A percentile compares a stretch with the other conserved stretches of the same genome.
phyloP scores from a whole-genome alignment of 1,284 basidiomycete genomes.

The Ganoderma multipileum region DNA sequence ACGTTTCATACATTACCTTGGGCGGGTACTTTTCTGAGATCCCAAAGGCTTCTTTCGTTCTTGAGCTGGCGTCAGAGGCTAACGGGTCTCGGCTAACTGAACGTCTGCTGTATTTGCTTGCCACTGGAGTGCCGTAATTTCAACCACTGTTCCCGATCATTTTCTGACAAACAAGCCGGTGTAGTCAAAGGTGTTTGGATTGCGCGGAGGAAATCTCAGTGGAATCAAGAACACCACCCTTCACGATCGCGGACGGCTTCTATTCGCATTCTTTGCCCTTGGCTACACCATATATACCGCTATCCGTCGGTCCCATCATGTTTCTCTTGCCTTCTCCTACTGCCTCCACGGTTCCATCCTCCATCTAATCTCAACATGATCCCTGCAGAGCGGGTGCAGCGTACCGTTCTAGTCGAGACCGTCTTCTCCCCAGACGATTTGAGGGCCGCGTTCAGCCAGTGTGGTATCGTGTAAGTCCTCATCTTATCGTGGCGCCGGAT shows the following conservation, averaged over 20 bases:
- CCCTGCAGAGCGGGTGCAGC: conserved; percentile 27
- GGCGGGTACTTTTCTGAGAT: neutral
- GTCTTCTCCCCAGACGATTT: conserved; percentile 36
- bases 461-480: conserved; percentile 46
- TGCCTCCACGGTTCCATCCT: neutral
- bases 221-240: neutral
- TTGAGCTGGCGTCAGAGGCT: neutral
- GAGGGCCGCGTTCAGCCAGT: conserved; percentile 38
- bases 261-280: conserved; percentile 11
- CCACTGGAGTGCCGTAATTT: neutral
- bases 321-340: conserved; percentile 1
- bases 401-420: conserved; percentile 43
- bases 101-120: neutral
- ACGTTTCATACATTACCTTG: neutral
- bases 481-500: neutral
- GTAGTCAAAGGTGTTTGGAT: neutral
- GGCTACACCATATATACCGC: conserved; percentile 13
- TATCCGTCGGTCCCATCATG: neutral
- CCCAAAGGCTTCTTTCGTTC: neutral
- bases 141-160: neutral
- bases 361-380: conserved; percentile 14
- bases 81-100: neutral
- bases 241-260: neutral
- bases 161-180: neutral
- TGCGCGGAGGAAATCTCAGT: neutral